These are phyloP conservation scores for Serendipita sp. DNA, from an alignment of 768 basidiomycete species.

Conservation along the genomic window DNA sequence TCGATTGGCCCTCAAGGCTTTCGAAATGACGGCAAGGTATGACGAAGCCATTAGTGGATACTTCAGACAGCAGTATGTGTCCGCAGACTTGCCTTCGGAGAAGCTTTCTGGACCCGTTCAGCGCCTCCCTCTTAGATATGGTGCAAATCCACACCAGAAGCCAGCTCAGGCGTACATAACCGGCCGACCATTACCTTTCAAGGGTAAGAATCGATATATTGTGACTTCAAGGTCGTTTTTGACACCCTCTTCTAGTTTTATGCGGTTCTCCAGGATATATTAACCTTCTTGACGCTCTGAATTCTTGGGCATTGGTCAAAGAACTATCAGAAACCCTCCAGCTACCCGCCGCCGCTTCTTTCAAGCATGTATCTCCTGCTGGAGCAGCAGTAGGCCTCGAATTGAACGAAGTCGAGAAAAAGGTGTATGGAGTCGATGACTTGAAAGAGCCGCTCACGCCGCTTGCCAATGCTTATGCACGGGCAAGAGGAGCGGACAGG, in stretches of 20 bases:
- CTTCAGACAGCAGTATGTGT: constrained; percentile 91
- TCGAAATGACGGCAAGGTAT: constrained; percentile 89
- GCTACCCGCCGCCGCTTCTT: constrained; percentile 92
- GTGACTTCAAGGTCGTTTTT: neutral
- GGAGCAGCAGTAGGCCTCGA: constrained; percentile 86
- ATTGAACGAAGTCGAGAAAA: constrained; percentile 70
- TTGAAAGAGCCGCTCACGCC: constrained; percentile 79
- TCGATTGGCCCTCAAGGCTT: constrained; percentile 87
- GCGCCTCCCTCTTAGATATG: constrained; percentile 76
- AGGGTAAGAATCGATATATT: constrained; percentile 33
- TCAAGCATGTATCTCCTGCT: constrained; percentile 98
- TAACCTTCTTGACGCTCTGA: constrained; percentile 93
- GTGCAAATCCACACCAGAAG: constrained; percentile 97
- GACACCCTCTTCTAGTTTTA: constrained; percentile 38
- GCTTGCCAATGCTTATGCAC: constrained; percentile 84
- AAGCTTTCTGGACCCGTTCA: constrained; percentile 56
- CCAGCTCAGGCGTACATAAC: constrained; percentile 93
- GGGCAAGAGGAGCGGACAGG: constrained; percentile 92
- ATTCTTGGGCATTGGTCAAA: constrained; percentile 90
- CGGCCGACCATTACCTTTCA: constrained; percentile 82
- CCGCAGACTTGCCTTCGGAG: constrained; percentile 49
- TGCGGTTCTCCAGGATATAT: constrained; percentile 96
- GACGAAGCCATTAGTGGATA: constrained; percentile 93
- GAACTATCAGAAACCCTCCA: constrained; percentile 77
- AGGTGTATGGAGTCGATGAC: constrained; percentile 93